Evolutionary conservation across 176 grass and related monocot genomes (phyloP).

Genomic region (Triticum dicoccoides): DNA sequence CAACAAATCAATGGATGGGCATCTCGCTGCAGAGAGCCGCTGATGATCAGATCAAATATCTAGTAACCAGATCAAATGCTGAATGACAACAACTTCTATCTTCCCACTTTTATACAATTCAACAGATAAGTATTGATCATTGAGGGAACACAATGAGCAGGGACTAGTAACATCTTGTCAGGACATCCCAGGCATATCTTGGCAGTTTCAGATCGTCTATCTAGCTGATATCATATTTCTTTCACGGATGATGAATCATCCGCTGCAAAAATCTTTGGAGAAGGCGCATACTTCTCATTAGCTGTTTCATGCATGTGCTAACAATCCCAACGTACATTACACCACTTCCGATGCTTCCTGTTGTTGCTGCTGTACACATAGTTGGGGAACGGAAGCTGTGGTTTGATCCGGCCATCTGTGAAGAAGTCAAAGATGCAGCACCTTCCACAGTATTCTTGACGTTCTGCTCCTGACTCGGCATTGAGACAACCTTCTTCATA

Average conservation of each 20-base stretch:
- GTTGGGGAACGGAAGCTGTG: not conserved
- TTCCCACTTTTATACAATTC: no score
- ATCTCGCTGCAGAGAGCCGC: not conserved
- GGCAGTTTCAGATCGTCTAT: not conserved
- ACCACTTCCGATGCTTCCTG: conserved; percentile 49
- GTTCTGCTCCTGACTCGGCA: conserved; percentile 19
- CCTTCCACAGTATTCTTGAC: conserved; percentile 15
- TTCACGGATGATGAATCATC: conserved; percentile 14
- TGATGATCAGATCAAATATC: not conserved
- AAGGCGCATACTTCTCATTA: not conserved
- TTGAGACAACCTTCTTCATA: conserved; percentile 39
- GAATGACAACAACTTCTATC: no score
- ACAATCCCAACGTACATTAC: conserved; percentile 72
- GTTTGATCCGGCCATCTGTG: conserved; percentile 52
- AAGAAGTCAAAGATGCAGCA: conserved; percentile 42
- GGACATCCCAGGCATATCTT: not conserved
- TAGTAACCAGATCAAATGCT: not conserved
- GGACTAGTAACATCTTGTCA: not conserved
- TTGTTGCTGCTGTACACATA: conserved; percentile 42
- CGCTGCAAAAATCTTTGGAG: conserved; percentile 24
- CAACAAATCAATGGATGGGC: not conserved
- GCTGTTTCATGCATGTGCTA: conserved; percentile 62
- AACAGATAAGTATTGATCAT: no score
- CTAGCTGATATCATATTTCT: conserved; percentile 24
- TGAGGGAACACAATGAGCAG: not conserved